Conservation (phyloP, 73 alveolate genomes). For the Paramecium biaurelia region DNA sequence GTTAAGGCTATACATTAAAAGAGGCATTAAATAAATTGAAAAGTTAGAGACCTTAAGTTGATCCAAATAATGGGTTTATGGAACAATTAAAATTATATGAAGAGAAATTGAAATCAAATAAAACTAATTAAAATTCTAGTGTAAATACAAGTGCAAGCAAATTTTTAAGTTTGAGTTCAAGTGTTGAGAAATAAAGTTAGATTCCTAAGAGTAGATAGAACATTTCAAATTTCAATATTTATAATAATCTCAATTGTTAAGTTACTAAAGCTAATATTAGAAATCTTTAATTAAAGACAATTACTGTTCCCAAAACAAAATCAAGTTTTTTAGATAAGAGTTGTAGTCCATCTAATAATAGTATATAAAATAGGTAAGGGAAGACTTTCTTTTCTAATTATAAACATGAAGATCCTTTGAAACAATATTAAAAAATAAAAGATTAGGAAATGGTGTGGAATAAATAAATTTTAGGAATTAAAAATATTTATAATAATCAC, state of each 20-base stretch:
- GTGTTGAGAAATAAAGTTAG: neutral
- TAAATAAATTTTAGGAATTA: neutral
- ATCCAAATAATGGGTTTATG: conserved; percentile 15
- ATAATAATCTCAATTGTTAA: neutral
- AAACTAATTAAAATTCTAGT: neutral
- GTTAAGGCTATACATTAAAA: neutral
- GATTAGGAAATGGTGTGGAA: neutral
- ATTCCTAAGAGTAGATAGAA: neutral
- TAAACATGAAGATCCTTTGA: neutral
- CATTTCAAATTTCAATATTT: neutral
- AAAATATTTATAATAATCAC: neutral
- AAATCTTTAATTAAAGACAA: neutral
- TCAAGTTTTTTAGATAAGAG: neutral
- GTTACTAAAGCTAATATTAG: neutral
- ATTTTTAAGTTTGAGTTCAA: neutral
- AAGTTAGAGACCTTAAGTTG: neutral
- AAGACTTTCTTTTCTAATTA: neutral
- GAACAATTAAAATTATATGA: neutral
- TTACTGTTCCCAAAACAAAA: neutral
- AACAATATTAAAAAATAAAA: neutral
- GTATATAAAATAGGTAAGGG: neutral
- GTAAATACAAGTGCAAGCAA: neutral
- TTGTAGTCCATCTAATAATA: neutral
- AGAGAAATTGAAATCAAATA: neutral
- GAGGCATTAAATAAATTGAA: neutral